A percentile compares a stretch with the other conserved stretches of the same genome.
These are phyloP conservation scores for Ophiostoma triangulosporum DNA, from an alignment of 2,329 filamentous ascomycete species.

Conservation along the genomic window DNA sequence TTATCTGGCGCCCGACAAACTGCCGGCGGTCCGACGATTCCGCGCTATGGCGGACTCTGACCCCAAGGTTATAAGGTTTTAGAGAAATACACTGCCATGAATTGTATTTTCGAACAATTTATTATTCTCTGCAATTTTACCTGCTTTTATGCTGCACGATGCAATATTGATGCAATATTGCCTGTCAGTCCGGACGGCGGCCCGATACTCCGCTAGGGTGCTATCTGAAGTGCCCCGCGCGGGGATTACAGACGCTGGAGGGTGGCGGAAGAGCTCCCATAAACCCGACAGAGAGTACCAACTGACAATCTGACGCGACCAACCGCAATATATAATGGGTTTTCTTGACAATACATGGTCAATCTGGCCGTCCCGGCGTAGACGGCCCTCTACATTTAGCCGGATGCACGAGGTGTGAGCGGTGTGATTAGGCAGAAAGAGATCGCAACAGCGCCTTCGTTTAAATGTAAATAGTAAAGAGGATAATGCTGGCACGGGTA, in stretches of 20 bases:
- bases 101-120: no score
- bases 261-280: background rate
- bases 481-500: background rate
- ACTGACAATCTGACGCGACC: background rate
- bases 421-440: background rate
- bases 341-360: background rate
- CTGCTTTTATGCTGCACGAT: no score
- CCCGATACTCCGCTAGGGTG: constrained; percentile 10
- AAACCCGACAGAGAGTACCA: background rate
- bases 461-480: background rate
- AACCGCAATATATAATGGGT: background rate
- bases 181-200: constrained; percentile 11
- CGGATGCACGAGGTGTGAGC: background rate
- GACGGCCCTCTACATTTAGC: background rate
- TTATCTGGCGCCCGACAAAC: background rate
- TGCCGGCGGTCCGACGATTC: background rate
- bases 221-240: background rate
- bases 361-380: background rate
- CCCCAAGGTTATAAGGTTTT: no score
- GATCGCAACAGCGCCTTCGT: background rate
- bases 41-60: no score
- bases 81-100: no score
- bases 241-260: background rate
- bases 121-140: no score
- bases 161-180: no score